phyloP scores from a whole-genome alignment of 495 filamentous ascomycete genomes.

The Aspergillus funiculosus region DNA sequence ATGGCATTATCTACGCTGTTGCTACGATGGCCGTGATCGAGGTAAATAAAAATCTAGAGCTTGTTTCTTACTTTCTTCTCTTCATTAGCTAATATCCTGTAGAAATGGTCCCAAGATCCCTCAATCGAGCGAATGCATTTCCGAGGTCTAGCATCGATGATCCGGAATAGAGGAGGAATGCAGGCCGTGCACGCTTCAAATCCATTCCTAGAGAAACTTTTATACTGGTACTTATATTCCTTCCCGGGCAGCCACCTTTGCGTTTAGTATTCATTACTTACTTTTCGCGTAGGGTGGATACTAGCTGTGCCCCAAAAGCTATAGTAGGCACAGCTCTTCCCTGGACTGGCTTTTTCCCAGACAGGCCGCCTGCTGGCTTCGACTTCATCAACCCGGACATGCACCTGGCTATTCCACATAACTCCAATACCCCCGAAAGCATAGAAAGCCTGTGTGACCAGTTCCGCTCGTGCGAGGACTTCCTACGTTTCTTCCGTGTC shows the following conservation, averaged over 20 bases:
- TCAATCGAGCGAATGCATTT: slow-evolving; percentile 30
- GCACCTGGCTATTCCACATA: slow-evolving; percentile 18
- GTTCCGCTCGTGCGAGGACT: slow-evolving; percentile 25
- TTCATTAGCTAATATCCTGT: slow-evolving; percentile 8
- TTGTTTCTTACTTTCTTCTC: neutral
- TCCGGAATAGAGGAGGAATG: slow-evolving; percentile 26
- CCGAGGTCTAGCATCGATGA: slow-evolving; percentile 24
- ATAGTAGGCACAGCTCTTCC: slow-evolving; percentile 24
- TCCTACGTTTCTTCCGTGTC: slow-evolving; percentile 24
- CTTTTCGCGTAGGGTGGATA: slow-evolving; percentile 23
- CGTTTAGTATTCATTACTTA: neutral
- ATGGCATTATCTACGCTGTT: slow-evolving; percentile 26
- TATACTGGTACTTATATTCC: slow-evolving; percentile 28
- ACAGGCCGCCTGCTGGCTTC: slow-evolving; percentile 16
- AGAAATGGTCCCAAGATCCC: slow-evolving; percentile 32
- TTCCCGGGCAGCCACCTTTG: neutral
- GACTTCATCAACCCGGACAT: slow-evolving; percentile 19
- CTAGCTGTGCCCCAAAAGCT: slow-evolving; percentile 26
- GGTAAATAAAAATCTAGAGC: too few relatives aligned
- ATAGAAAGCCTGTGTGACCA: slow-evolving; percentile 20
- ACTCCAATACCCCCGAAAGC: slow-evolving; percentile 8
- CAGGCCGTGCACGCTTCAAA: slow-evolving; percentile 20
- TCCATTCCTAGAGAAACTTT: slow-evolving; percentile 23
- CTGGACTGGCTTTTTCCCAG: slow-evolving; percentile 21
- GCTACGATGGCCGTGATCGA: slow-evolving; percentile 33